Conservation (phyloP, 2,329 filamentous ascomycete genomes). For the Purpureocillium takamizusanense region DNA sequence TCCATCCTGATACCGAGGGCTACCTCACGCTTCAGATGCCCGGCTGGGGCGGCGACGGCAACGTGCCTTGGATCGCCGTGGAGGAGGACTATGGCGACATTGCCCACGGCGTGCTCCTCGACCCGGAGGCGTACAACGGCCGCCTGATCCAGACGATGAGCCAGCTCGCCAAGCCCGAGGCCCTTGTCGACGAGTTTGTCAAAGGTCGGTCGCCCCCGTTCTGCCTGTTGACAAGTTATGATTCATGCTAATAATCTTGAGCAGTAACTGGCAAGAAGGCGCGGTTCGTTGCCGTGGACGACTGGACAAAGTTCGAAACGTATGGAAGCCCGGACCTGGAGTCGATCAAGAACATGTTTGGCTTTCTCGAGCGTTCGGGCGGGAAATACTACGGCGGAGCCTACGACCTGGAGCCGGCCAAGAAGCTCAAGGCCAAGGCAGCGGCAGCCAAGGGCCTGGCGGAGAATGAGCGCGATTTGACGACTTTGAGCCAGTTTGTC, state of each 20-base stretch:
- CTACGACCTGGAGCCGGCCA: slow-evolving; percentile 15
- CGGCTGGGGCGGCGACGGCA: slow-evolving; percentile 25
- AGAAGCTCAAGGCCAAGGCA: slow-evolving; percentile 18
- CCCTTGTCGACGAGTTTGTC: slow-evolving; percentile 21
- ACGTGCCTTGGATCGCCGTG: slow-evolving; percentile 29
- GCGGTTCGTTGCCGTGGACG: slow-evolving; percentile 18
- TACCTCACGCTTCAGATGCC: slow-evolving; percentile 25
- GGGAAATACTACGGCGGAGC: slow-evolving; percentile 21
- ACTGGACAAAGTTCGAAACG: slow-evolving; percentile 23
- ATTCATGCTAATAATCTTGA: slow-evolving; percentile 6
- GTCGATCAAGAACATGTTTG: slow-evolving; percentile 26
- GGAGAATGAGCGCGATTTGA: slow-evolving; percentile 11
- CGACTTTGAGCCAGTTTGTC: slow-evolving; percentile 15
- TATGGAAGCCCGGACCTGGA: slow-evolving; percentile 21
- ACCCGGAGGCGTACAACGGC: slow-evolving; percentile 26
- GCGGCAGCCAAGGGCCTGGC: slow-evolving; percentile 15
- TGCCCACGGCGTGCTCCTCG: slow-evolving; percentile 33
- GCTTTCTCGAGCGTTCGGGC: slow-evolving; percentile 23
- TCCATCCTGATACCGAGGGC: slow-evolving; percentile 22
- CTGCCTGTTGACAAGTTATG: too few species aligned
- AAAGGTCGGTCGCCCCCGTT: slow-evolving; percentile 5
- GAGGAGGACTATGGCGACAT: slow-evolving; percentile 34
- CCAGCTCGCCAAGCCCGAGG: slow-evolving; percentile 18
- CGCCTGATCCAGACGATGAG: slow-evolving; percentile 28
- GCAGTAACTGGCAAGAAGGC: slow-evolving; percentile 21